These are phyloP conservation scores for Basidiobolus meristosporus DNA, from an alignment of 371 early-diverging fungal genomes.

Conservation along the genomic window DNA sequence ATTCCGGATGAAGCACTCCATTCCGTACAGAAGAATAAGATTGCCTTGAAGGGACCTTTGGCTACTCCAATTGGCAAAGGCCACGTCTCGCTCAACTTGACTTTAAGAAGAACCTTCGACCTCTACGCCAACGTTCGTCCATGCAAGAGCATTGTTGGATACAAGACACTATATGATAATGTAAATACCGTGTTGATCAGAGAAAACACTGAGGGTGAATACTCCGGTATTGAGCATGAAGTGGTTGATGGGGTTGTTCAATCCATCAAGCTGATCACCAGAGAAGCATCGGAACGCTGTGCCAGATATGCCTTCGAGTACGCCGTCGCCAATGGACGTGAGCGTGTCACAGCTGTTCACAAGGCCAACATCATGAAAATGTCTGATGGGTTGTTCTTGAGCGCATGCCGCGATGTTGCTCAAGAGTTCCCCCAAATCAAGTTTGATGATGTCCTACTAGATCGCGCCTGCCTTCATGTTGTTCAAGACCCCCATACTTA, in stretches of 20 bases:
- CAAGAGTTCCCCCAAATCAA: conserved; percentile 83
- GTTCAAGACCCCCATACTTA: conserved; percentile 85
- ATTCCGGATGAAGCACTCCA: conserved; percentile 81
- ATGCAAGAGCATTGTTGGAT: conserved; percentile 86
- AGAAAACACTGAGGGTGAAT: conserved; percentile 98
- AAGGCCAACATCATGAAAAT: conserved; percentile 92
- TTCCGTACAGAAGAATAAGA: conserved; percentile 84
- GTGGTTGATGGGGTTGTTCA: conserved; percentile 93
- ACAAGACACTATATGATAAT: conserved; percentile 87
- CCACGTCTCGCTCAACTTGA: conserved; percentile 95
- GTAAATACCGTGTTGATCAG: conserved; percentile 95
- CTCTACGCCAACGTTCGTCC: conserved; percentile 97
- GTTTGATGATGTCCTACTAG: conserved; percentile 80
- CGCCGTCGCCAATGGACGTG: conserved; percentile 74
- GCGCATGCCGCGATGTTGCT: conserved; percentile 78
- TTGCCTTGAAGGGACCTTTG: conserved; percentile 94
- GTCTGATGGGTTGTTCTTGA: conserved; percentile 93
- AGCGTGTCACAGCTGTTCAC: conserved; percentile 89
- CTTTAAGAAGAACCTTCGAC: conserved; percentile 87
- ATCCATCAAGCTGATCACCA: conserved; percentile 95
- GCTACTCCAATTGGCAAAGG: conserved; percentile 97
- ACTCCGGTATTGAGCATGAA: conserved; percentile 95
- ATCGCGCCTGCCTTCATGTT: conserved; percentile 78
- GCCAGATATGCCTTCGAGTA: conserved; percentile 92
- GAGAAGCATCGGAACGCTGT: conserved; percentile 81